These are phyloP conservation scores for Dioscorea alata DNA, from an alignment of 106 monocot genomes.

Conservation along the genomic window DNA sequence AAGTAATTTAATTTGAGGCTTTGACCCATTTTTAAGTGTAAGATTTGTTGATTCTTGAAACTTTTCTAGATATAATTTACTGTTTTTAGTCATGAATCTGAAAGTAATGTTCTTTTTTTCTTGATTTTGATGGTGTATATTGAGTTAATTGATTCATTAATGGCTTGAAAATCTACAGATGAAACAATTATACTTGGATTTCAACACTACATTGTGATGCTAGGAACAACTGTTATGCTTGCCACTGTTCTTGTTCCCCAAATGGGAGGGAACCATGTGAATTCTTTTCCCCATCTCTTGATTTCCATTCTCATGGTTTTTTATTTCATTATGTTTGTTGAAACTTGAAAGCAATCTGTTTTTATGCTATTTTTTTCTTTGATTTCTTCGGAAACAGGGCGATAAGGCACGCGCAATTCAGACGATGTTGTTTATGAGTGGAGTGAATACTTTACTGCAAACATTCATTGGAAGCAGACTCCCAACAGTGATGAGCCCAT, in stretches of 20 bases:
- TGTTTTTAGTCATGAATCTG: too few species aligned
- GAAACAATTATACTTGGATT: slow-evolving; percentile 61
- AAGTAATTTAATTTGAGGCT: too few species aligned
- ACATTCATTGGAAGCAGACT: slow-evolving; percentile 70
- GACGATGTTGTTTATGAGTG: slow-evolving; percentile 75
- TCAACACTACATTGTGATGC: slow-evolving; percentile 87
- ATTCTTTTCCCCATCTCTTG: slow-evolving; percentile 2
- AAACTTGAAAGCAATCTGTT: not conserved
- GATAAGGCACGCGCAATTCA: slow-evolving; percentile 88
- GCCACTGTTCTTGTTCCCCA: slow-evolving; percentile 56
- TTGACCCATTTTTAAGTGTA: too few species aligned
- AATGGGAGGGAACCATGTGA: slow-evolving; percentile 83
- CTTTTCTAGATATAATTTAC: too few species aligned
- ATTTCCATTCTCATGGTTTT: not conserved
- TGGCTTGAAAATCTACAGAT: slow-evolving; percentile 26
- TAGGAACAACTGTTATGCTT: slow-evolving; percentile 75
- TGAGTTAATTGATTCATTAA: not conserved
- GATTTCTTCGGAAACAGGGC: slow-evolving; percentile 21
- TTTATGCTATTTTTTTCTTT: not conserved
- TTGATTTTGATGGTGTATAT: not conserved
- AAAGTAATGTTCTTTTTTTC: not conserved
- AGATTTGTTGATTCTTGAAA: too few species aligned
- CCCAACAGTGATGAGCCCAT: slow-evolving; percentile 81
- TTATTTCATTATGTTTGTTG: not conserved
- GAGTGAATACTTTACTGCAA: slow-evolving; percentile 81